Evolutionary conservation across 495 filamentous ascomycete species (phyloP), one percentile per base, ranked within the genome.

Genomic region (Hypoxylon fragiforme): DNA sequence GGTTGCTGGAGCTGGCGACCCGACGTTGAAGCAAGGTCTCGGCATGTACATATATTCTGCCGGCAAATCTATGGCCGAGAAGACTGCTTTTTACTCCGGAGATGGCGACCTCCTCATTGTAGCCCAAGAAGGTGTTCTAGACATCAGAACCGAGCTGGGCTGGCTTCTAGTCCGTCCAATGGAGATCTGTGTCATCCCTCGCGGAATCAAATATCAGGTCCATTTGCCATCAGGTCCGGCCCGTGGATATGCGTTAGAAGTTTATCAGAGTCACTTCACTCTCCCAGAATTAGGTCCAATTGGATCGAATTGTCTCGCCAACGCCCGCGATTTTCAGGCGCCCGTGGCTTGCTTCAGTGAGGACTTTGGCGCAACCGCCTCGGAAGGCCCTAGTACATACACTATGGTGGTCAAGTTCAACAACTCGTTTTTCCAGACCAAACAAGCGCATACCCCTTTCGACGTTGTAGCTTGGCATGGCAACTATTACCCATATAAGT

Each of bases 31-130:
- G 67, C 75, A 81, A 14, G 91, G 91, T 0, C 62, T 95, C 15
- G 91, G 88, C 15, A 91, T 95, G 32, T 83, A 90, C 61, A 80
- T 94, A 36, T 96, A 88, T 63, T 86, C 89, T 0, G 89, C 86
- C 0, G 89, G 88, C 15, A 87, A 82, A 60, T 85, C 87, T 50
- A 96, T 96, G 91, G 77, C 77, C 34, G 66, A 70, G n/a, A 66
- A 64, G n/a, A 76, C 83, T 39, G 90, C 89, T 0, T 95, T 92
- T 67, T 95, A 92, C 71, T 90, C 86, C n/a, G 86, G 90, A 0
- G 91, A 96, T 63, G 91, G 91, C 0, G 91, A 96, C 70, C 84
- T 95, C 63, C 71, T 96, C 32, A 86, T 96, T 55, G 91, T 95
- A 8, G 79, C 84, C 0, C 90, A 95, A 66, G 85, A 92, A 59